Conservation (phyloP, 2,329 filamentous ascomycete species). For the Fusarium piperis region DNA sequence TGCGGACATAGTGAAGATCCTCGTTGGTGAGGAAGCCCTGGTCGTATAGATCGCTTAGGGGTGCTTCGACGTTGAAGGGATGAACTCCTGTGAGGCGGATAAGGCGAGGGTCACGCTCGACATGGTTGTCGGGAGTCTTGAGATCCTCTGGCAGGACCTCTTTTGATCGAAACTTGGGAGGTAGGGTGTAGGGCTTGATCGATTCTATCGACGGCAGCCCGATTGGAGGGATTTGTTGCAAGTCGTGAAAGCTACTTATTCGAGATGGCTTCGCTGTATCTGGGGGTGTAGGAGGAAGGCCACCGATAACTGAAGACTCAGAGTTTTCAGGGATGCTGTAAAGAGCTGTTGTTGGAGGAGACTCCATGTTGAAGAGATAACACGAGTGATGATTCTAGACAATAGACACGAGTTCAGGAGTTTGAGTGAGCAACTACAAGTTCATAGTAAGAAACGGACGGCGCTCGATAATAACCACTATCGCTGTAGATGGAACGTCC, state of each 20-base stretch:
- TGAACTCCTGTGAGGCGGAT: constrained; percentile 89
- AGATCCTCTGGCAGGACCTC: constrained; percentile 78
- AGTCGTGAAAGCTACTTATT: constrained; percentile 46
- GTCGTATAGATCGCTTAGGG: constrained; percentile 79
- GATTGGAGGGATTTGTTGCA: constrained; percentile 30
- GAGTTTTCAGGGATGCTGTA: constrained; percentile 17
- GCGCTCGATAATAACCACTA: constrained; percentile 23
- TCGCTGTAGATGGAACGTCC: constrained; percentile 19
- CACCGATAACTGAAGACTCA: constrained; percentile 12
- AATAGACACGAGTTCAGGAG: constrained; percentile 1
- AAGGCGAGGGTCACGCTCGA: constrained; percentile 80
- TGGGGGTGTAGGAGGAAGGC: constrained; percentile 53
- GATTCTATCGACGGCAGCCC: constrained; percentile 10
- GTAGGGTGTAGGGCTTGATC: constrained; percentile 66
- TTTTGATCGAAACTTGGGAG: constrained; percentile 70
- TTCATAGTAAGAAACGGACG: constrained; percentile 2
- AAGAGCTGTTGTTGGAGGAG: constrained; percentile 24
- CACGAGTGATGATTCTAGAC: background rate
- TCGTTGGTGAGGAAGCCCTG: constrained; percentile 87
- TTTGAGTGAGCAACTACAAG: background rate
- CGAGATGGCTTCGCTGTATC: constrained; percentile 51
- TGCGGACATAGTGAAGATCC: constrained; percentile 90
- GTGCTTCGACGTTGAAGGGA: constrained; percentile 91
- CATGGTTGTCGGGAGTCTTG: constrained; percentile 84
- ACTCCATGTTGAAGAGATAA: constrained; percentile 27